A percentile compares a stretch with the other conserved stretches of the same genome.
Conservation (phyloP, 495 filamentous ascomycete genomes). For the Oidiodendron maius region DNA sequence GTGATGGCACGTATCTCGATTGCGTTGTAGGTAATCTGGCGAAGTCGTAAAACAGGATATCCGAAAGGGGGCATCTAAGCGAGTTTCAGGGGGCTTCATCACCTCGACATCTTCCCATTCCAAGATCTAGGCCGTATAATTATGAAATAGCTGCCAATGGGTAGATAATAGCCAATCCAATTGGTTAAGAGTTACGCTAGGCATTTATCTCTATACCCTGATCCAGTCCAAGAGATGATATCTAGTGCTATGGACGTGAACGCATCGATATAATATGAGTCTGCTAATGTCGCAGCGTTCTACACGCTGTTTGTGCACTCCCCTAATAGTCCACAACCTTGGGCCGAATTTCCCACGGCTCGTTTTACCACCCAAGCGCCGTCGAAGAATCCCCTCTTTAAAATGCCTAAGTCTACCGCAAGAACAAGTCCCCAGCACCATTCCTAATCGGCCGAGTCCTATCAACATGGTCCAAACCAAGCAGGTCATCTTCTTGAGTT, state of each 20-base stretch:
- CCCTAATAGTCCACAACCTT: neutral
- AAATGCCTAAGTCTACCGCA: slow-evolving; percentile 34
- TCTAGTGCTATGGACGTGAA: neutral
- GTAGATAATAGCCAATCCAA: no score
- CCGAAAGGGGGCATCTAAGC: neutral
- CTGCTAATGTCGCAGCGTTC: neutral
- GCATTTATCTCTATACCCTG: no score
- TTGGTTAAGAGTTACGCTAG: no score
- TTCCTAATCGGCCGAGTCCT: slow-evolving; percentile 48
- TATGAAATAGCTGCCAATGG: no score
- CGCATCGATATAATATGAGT: neutral
- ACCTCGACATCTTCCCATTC: no score
- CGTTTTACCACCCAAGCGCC: slow-evolving; percentile 8
- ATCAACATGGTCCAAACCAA: slow-evolving; percentile 89
- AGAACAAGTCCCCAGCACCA: slow-evolving; percentile 48
- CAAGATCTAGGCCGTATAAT: no score
- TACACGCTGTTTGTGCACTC: neutral
- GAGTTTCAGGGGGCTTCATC: neutral
- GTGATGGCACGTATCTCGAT: neutral
- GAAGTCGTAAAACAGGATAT: neutral
- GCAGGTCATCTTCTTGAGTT: slow-evolving; percentile 62
- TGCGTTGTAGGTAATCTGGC: slow-evolving; percentile 2
- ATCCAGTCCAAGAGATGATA: no score
- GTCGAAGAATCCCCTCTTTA: slow-evolving; percentile 1
- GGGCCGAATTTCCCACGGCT: no score